phyloP scores from a whole-genome alignment of 768 basidiomycete species.

The Mycena galericulata region DNA sequence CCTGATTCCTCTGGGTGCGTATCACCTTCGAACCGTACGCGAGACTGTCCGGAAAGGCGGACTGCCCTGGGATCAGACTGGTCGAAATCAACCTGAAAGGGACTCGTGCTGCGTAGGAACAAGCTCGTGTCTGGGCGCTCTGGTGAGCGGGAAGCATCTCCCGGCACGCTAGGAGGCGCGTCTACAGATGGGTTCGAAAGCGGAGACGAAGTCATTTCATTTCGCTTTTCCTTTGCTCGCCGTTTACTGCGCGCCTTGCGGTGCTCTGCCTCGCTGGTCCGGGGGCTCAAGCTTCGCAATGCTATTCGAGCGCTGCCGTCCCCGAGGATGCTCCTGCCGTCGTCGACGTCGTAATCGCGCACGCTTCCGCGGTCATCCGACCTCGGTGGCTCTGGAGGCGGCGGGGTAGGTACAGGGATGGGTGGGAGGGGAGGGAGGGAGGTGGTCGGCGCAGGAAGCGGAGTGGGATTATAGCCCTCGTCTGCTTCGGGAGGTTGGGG shows the following conservation, averaged over 20 bases:
- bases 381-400: slow-evolving; percentile 20
- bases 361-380: slow-evolving; percentile 42
- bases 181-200: slow-evolving; percentile 5
- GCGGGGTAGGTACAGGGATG: background rate
- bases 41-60: slow-evolving; percentile 44
- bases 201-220: slow-evolving; percentile 19
- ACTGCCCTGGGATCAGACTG: slow-evolving; percentile 24
- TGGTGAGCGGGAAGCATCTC: slow-evolving; percentile 3
- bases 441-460: background rate
- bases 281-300: slow-evolving; percentile 58
- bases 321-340: slow-evolving; percentile 44
- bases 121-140: slow-evolving; percentile 42
- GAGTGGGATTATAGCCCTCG: background rate
- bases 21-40: slow-evolving; percentile 37
- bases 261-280: slow-evolving; percentile 50
- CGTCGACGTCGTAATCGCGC: slow-evolving; percentile 43
- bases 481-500: slow-evolving; percentile 21
- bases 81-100: slow-evolving; percentile 58
- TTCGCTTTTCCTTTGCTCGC: slow-evolving; percentile 24
- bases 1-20: background rate
- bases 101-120: slow-evolving; percentile 55
- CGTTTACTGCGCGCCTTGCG: slow-evolving; percentile 17
- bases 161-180: background rate
- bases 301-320: slow-evolving; percentile 52
- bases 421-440: background rate